Percentiles rank a stretch among this genome's conserved stretches.
phyloP scores from a whole-genome alignment of 2,329 filamentous ascomycete species.

The Emergomyces orientalis region DNA sequence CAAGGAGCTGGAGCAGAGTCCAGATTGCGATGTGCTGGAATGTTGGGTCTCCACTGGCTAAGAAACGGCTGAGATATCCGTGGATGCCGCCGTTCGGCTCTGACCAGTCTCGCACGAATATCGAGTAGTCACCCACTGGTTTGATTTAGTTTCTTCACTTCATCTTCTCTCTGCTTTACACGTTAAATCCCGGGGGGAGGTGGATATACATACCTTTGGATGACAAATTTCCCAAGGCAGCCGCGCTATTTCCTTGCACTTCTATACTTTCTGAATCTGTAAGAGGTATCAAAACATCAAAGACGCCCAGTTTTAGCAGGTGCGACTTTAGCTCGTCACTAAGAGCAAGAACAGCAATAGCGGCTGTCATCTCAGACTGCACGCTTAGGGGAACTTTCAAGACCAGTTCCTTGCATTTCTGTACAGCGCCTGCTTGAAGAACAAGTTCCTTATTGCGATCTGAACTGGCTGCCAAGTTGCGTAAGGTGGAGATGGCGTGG shows the following conservation, averaged over 20 bases:
- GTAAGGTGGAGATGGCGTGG: conserved; percentile 91
- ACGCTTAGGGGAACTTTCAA: conserved; percentile 87
- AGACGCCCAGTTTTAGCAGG: conserved; percentile 82
- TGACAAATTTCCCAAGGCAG: conserved; percentile 87
- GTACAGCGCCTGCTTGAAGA: conserved; percentile 87
- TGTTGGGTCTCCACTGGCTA: conserved; percentile 87
- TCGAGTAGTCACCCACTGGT: conserved; percentile 86
- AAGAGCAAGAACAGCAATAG: conserved; percentile 88
- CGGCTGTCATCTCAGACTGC: conserved; percentile 99
- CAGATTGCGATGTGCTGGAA: conserved; percentile 99
- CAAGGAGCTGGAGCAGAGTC: conserved; percentile 89
- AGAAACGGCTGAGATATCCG: conserved; percentile 85
- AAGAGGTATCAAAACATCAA: conserved; percentile 89
- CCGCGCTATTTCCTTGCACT: conserved; percentile 95
- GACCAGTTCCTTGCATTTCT: conserved; percentile 97
- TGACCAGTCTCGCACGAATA: conserved; percentile 90
- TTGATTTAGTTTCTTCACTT: conserved; percentile 20
- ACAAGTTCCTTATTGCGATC: conserved; percentile 98
- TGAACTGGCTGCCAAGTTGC: conserved; percentile 91
- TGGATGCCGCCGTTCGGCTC: conserved; percentile 91
- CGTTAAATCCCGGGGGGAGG: no score
- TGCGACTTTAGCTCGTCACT: conserved; percentile 94
- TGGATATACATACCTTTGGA: conserved; percentile 67
- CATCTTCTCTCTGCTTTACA: neutral
- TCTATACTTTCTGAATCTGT: conserved; percentile 95